Conservation (phyloP, 2,329 filamentous ascomycete species). For the Diaporthe nobilis region DNA sequence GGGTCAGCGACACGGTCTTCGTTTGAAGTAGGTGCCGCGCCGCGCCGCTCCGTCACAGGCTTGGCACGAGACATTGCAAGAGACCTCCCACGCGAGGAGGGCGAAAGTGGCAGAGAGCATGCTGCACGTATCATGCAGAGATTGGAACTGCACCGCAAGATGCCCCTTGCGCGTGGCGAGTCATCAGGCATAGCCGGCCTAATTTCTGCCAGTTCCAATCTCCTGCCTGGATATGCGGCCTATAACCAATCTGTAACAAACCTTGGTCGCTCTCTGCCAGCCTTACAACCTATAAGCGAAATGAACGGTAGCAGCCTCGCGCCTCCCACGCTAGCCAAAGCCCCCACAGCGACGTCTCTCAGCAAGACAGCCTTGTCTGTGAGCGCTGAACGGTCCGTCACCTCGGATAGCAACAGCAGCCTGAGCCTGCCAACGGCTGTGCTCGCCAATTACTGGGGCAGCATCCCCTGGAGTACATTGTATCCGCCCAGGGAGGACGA, state of each 20-base stretch:
- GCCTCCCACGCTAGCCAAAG: slow-evolving; percentile 84
- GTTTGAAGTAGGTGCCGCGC: slow-evolving; percentile 70
- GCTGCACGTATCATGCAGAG: slow-evolving; percentile 93
- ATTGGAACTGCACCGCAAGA: slow-evolving; percentile 88
- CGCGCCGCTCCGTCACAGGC: slow-evolving; percentile 71
- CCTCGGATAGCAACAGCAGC: slow-evolving; percentile 68
- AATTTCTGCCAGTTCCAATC: slow-evolving; percentile 86
- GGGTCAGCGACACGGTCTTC: slow-evolving; percentile 73
- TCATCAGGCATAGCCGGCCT: slow-evolving; percentile 83
- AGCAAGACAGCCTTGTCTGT: slow-evolving; percentile 88
- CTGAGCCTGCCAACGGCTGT: slow-evolving; percentile 85
- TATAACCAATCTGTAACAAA: slow-evolving; percentile 43
- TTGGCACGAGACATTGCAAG: slow-evolving; percentile 62
- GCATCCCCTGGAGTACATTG: slow-evolving; percentile 76
- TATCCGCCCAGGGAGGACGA: slow-evolving; percentile 49
- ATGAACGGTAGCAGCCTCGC: slow-evolving; percentile 76
- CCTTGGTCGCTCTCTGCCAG: slow-evolving; percentile 51
- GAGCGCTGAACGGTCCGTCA: slow-evolving; percentile 81
- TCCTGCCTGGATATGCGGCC: slow-evolving; percentile 74
- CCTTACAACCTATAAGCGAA: slow-evolving; percentile 58
- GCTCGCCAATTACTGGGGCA: slow-evolving; percentile 95
- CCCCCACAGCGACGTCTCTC: slow-evolving; percentile 86
- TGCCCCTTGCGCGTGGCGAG: slow-evolving; percentile 67
- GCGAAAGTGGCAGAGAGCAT: slow-evolving; percentile 83
- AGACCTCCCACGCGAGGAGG: slow-evolving; percentile 71